Conservation (phyloP, 2,329 filamentous ascomycete species). For the Alternaria sp. region DNA sequence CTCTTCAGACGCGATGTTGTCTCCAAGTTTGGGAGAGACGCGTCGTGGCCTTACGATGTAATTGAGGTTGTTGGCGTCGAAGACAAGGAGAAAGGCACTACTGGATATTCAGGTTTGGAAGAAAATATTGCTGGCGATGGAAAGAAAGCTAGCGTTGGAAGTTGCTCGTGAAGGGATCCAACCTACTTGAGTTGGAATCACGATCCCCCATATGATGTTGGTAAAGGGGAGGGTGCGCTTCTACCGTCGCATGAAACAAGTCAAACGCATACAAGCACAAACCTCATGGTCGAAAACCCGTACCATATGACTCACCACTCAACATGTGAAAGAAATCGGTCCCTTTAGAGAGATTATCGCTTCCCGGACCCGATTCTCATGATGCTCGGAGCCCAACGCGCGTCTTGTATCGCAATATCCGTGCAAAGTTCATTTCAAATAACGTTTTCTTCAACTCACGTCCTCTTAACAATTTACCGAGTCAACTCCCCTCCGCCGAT, state of each 20-base stretch:
- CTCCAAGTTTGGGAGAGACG: too few species aligned
- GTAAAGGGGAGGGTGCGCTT: background rate
- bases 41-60: too few species aligned
- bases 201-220: background rate
- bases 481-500: background rate
- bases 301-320: background rate
- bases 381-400: background rate
- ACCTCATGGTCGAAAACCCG: background rate
- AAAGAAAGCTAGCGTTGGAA: background rate
- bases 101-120: background rate
- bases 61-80: too few species aligned
- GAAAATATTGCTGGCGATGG: background rate
- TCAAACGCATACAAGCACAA: background rate
- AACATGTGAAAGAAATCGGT: background rate
- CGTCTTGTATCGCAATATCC: background rate
- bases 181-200: background rate
- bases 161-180: background rate
- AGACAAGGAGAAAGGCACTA: too few species aligned
- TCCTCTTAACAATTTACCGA: background rate
- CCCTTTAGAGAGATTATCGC: background rate
- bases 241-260: background rate
- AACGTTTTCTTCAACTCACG: background rate
- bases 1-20: too few species aligned
- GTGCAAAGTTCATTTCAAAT: background rate
- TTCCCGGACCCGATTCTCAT: background rate